phyloP scores from a whole-genome alignment of 257 asterid species.

The Lithospermum erythrorhizon region DNA sequence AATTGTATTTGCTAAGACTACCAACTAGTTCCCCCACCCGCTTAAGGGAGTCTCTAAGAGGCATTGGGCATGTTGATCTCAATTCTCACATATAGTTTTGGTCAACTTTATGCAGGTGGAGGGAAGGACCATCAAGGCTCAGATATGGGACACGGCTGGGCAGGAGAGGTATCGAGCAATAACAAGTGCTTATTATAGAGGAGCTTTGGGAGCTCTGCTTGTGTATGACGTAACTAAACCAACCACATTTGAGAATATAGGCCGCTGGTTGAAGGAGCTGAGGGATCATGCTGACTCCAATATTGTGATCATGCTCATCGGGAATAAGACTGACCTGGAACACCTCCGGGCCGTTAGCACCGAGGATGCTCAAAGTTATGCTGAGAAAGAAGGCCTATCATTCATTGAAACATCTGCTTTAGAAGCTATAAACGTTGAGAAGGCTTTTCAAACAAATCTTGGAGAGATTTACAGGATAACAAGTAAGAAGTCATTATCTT shows the following conservation, averaged over 20 bases:
- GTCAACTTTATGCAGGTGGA: slow-evolving; percentile 39
- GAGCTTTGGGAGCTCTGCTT: slow-evolving; percentile 91
- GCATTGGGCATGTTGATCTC: too few relatives aligned
- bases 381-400: slow-evolving; percentile 82
- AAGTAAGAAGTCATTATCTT: slow-evolving; percentile 75
- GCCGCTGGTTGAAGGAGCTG: slow-evolving; percentile 94
- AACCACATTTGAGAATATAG: slow-evolving; percentile 74
- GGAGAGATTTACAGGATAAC: slow-evolving; percentile 73
- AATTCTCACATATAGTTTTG: too few relatives aligned
- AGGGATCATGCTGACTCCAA: slow-evolving; percentile 90
- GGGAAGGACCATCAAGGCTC: slow-evolving; percentile 87
- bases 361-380: slow-evolving; percentile 87
- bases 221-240: slow-evolving; percentile 91
- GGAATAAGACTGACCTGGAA: slow-evolving; percentile 81
- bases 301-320: slow-evolving; percentile 83
- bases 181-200: slow-evolving; percentile 94
- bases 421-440: slow-evolving; percentile 84
- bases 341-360: slow-evolving; percentile 86
- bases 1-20: too few relatives aligned
- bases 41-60: too few relatives aligned
- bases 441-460: slow-evolving; percentile 73
- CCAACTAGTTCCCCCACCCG: too few relatives aligned
- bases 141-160: slow-evolving; percentile 99
- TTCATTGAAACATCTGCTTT: slow-evolving; percentile 85
- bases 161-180: slow-evolving; percentile 97